Conservation (phyloP, 2,329 filamentous ascomycete genomes). For the Trichoderma sp. region DNA sequence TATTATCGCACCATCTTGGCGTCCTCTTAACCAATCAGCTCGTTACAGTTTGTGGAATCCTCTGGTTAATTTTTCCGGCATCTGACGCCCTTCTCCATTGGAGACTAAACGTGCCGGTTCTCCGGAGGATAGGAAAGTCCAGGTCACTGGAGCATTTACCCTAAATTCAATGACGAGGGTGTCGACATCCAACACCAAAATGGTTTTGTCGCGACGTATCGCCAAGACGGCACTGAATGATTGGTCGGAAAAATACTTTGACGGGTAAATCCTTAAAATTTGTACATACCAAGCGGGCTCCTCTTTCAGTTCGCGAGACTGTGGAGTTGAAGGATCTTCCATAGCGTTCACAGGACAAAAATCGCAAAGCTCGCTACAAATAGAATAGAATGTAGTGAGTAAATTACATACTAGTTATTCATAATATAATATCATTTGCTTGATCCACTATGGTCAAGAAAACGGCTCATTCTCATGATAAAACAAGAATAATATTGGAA, state of each 20-base stretch:
- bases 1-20: neutral
- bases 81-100: neutral
- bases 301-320: neutral
- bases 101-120: neutral
- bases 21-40: neutral
- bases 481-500: neutral
- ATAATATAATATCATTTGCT: neutral
- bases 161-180: neutral
- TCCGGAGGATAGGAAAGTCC: neutral
- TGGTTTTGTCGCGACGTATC: neutral
- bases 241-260: neutral
- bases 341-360: neutral
- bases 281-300: neutral
- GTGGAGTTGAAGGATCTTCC: neutral
- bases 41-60: neutral
- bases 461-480: neutral
- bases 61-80: neutral
- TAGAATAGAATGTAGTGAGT: neutral
- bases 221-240: neutral
- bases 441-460: neutral
- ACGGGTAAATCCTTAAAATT: neutral
- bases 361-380: neutral
- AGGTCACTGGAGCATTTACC: neutral
- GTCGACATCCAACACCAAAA: neutral
- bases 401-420: neutral